Evolutionary conservation across 176 grass and related monocot species (phyloP).

Genomic region (Triticum dicoccoides): DNA sequence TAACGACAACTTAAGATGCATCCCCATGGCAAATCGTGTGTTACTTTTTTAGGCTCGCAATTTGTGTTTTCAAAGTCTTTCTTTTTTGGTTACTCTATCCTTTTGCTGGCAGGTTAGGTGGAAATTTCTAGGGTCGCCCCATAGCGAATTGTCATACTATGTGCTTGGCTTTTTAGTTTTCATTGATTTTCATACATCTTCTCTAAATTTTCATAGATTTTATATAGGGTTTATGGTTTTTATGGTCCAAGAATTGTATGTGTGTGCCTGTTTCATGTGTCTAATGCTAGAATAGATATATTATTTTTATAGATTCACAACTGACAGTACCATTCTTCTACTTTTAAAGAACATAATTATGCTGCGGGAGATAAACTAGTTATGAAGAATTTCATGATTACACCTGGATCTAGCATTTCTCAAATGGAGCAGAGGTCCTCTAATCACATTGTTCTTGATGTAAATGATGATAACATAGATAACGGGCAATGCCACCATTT

Average conservation of each 20-base stretch:
- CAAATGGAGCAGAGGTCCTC: not conserved
- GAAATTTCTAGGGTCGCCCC: no score
- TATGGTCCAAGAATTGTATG: not conserved
- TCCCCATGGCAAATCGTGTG: no score
- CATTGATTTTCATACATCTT: no score
- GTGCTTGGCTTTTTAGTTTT: no score
- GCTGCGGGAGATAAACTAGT: not conserved
- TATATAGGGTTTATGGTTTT: no score
- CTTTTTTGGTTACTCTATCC: no score
- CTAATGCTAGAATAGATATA: not conserved
- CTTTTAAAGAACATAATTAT: not conserved
- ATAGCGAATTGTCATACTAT: no score
- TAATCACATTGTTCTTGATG: not conserved
- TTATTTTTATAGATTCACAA: not conserved
- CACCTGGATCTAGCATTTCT: not conserved
- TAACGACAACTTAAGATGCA: no score
- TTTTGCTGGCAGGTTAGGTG: no score
- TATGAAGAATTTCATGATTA: not conserved
- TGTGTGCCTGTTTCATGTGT: not conserved
- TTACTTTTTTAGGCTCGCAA: no score
- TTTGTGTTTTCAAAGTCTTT: no score
- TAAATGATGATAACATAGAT: not conserved
- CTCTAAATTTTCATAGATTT: no score
- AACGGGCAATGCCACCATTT: not conserved
- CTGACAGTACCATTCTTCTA: not conserved